Base-by-base conservation (phyloP, 768 basidiomycete genomes). In the Mycena pura region DNA sequence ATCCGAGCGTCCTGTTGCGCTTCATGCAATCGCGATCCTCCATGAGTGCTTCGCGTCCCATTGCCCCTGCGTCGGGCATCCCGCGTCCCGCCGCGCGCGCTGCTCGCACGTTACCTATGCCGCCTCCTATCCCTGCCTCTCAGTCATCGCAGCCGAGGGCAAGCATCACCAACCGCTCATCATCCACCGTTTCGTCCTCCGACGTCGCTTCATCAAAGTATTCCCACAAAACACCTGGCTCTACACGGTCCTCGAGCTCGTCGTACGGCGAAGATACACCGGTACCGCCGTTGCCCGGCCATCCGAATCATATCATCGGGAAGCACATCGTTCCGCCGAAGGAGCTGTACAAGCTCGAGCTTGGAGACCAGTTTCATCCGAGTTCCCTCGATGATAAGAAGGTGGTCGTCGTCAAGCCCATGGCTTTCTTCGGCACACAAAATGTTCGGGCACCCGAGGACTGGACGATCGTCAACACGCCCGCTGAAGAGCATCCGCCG, bases 101-200 rank as follows among this genome's bases (percentile, higher is more conserved):
- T 24, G n/a, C n/a, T 15, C 62, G 66, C 3, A 22, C 43, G 15
- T 38, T 56, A 5, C 65, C 62, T n/a, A 50, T 63, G 61, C 60
- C 64, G 10, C 58, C 67, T n/a, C 62, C 64, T 2, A 59, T 28
- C 29, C 70, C 29, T 58, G 64, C 44, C 54, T 40, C 55, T 56
- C 41, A 50, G 24, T n/a, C n/a, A n/a, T n/a, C n/a, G n/a, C 64
- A 52, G 25, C 60, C 73, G 2, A 75, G 80, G 15, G 80, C 79
- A 0, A 84, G 82, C 61, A 81, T 80, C 6, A 79, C 82, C 0
- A 86, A 87, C 0, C 73, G 81, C 10, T 85, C 88, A 0, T 85
- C 89, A 0, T 90, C 88, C 1, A 86, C 87, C 6, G 78, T 81
- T 46, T 84, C 84, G 5, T 86, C 84, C 3, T 85, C 85, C 15